Evolutionary conservation across 371 early-diverging fungal genomes (phyloP).

Genomic region (Basidiobolus heterosporus): DNA sequence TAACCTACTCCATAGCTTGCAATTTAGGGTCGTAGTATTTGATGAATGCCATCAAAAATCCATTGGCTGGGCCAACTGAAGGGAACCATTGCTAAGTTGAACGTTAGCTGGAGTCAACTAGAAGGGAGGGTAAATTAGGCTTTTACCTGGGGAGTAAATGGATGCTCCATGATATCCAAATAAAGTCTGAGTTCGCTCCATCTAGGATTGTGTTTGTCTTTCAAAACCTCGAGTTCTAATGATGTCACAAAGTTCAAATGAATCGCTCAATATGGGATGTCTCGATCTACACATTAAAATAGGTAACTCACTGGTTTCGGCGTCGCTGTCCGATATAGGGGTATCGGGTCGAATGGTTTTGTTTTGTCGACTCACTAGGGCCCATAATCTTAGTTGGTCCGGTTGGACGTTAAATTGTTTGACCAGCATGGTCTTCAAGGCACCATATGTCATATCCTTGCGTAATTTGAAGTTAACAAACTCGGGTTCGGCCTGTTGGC

Average conservation of each 20-base stretch:
- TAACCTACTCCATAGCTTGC: constrained; percentile 37
- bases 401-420: constrained; percentile 24
- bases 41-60: constrained; percentile 41
- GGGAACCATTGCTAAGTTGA: constrained; percentile 7
- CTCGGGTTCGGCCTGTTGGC: constrained; percentile 16
- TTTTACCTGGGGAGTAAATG: constrained; percentile 2
- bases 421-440: constrained; percentile 31
- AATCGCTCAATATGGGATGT: too few relatives aligned
- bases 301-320: constrained; percentile 20
- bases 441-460: constrained; percentile 33
- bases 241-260: too few relatives aligned
- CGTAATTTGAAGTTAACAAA: constrained; percentile 25
- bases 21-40: constrained; percentile 68
- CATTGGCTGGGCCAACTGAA: constrained; percentile 14
- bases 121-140: neutral
- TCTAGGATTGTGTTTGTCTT: constrained; percentile 18
- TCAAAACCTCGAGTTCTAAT: constrained; percentile 23
- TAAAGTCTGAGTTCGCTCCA: constrained; percentile 35
- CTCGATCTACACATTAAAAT: too few relatives aligned
- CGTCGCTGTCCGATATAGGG: constrained; percentile 25
- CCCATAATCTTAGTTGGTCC: constrained; percentile 68
- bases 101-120: neutral
- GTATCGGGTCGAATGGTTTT: constrained; percentile 67
- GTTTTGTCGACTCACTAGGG: constrained; percentile 61
- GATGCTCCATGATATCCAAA: constrained; percentile 22